Evolutionary conservation across 495 filamentous ascomycete genomes (phyloP).

Genomic region (Evernia prunastri): DNA sequence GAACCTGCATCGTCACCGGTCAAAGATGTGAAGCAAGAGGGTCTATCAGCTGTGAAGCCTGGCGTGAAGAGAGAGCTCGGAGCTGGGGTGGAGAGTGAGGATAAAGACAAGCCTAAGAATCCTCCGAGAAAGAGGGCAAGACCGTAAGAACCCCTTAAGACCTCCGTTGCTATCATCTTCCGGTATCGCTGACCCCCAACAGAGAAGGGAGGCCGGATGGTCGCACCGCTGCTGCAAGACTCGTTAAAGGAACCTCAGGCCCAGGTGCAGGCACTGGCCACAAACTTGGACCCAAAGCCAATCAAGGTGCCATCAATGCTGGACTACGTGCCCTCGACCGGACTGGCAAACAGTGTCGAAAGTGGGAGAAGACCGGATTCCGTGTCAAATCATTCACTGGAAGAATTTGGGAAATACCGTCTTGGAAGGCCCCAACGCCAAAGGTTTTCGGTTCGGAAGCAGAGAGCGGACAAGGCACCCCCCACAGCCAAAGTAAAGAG

Average conservation of each 20-base stretch:
- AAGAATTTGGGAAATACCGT: slow-evolving; percentile 70
- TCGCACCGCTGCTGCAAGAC: slow-evolving; percentile 28
- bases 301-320: slow-evolving; percentile 96
- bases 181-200: slow-evolving; percentile 28
- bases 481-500: slow-evolving; percentile 72
- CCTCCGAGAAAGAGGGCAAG: slow-evolving; percentile 91
- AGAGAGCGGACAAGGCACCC: slow-evolving; percentile 42
- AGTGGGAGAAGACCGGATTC: slow-evolving; percentile 77
- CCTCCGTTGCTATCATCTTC: slow-evolving; percentile 3
- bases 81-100: slow-evolving; percentile 48
- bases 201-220: slow-evolving; percentile 57
- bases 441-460: slow-evolving; percentile 33
- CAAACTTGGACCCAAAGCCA: slow-evolving; percentile 94
- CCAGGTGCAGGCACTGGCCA: slow-evolving; percentile 41
- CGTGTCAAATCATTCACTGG: slow-evolving; percentile 91
- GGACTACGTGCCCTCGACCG: slow-evolving; percentile 89
- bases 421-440: slow-evolving; percentile 70
- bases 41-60: slow-evolving; percentile 47
- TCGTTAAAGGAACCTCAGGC: slow-evolving; percentile 26
- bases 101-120: slow-evolving; percentile 74
- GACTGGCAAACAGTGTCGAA: slow-evolving; percentile 81
- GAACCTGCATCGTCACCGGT: slow-evolving; percentile 37
- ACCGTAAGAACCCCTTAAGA: slow-evolving; percentile 61
- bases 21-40: slow-evolving; percentile 55
- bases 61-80: slow-evolving; percentile 54